Base-by-base conservation (phyloP, 805 yeast species). In the Candida saitoana region DNA sequence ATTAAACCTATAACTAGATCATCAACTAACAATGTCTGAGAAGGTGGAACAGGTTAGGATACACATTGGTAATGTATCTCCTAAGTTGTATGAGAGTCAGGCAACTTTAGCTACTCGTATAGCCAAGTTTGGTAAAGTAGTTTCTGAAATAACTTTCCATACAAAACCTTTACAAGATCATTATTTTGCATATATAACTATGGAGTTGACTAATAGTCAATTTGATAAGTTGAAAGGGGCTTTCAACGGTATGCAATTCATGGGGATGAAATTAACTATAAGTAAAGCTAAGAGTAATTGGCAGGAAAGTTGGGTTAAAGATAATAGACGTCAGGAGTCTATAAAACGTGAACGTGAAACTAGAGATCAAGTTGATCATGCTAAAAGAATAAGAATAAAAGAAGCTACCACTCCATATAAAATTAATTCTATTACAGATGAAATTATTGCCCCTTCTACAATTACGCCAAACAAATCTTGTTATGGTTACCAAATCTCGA, bases 201-300 rank as follows among this genome's bases (percentile, higher is more conserved):
- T 91, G 60, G 62, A 67, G n/a, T 59, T 82, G 9, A 59, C 71
- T 1, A 66, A 69, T 3, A 60, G 63, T 16, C 67, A 71, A 27
- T 78, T 73, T 41, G 63, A 61, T 1, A 76, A 74, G 36, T 61
- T 91, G 39, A 73, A 74, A 44, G 58, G 64, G 5, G 67, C 84
- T 0, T 73, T 87, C 48, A 76, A 87, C 56, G 93, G 90, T 22
- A 76, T 84, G 1, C 76, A 74, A 18, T 91, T 74, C 62, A 87
- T 85, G 73, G 96, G 95, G 2, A 71, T 83, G 18, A 77, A 73
- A 40, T 60, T 91, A 27, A 67, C 69, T 2, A 63, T 91, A 7
- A 79, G 74, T 40, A 58, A 65, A 35, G 96, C 97, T 3, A 77
- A 73, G 49, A 80, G 80, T 0, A 67, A 67, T 34, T 84, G 64